Evolutionary conservation across 768 basidiomycete species (phyloP).

Genomic region (Boletellus ananiceps): DNA sequence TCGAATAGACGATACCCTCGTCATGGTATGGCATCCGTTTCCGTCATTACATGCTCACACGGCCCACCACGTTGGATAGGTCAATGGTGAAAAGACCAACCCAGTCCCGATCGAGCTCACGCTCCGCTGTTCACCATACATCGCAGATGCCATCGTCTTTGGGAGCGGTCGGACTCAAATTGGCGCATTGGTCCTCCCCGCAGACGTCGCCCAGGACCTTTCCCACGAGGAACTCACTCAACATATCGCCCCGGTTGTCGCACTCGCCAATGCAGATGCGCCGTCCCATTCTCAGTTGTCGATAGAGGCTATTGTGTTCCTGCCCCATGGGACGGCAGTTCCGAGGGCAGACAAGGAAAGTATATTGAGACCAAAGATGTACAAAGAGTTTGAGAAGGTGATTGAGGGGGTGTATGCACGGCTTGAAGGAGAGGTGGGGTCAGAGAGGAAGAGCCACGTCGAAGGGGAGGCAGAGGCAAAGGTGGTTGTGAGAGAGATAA

Average conservation of each 20-base stretch:
- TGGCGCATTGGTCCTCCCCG: constrained; percentile 48
- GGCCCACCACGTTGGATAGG: constrained; percentile 18
- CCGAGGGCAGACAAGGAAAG: constrained; percentile 51
- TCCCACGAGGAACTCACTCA: constrained; percentile 28
- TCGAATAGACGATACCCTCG: constrained; percentile 51
- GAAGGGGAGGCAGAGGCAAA: constrained; percentile 11
- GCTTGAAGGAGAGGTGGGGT: constrained; percentile 37
- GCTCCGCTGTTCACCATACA: constrained; percentile 43
- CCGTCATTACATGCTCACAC: background rate
- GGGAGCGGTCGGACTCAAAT: constrained; percentile 46
- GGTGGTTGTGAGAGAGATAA: constrained; percentile 10
- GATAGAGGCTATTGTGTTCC: constrained; percentile 46
- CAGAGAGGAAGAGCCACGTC: constrained; percentile 16
- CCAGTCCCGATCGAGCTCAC: constrained; percentile 51
- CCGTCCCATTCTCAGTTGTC: constrained; percentile 50
- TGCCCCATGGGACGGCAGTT: constrained; percentile 44
- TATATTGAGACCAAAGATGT: constrained; percentile 46
- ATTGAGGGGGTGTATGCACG: constrained; percentile 39
- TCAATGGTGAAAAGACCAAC: constrained; percentile 53
- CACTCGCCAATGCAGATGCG: constrained; percentile 47
- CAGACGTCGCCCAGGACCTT: constrained; percentile 33
- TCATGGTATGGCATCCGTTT: constrained; percentile 22
- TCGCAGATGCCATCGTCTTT: constrained; percentile 52
- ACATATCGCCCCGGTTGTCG: constrained; percentile 41
- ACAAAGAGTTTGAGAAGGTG: constrained; percentile 44